Percentiles rank a stretch among this genome's conserved stretches.
Conservation (phyloP, 345 rosid species). For the Dimocarpus longan region DNA sequence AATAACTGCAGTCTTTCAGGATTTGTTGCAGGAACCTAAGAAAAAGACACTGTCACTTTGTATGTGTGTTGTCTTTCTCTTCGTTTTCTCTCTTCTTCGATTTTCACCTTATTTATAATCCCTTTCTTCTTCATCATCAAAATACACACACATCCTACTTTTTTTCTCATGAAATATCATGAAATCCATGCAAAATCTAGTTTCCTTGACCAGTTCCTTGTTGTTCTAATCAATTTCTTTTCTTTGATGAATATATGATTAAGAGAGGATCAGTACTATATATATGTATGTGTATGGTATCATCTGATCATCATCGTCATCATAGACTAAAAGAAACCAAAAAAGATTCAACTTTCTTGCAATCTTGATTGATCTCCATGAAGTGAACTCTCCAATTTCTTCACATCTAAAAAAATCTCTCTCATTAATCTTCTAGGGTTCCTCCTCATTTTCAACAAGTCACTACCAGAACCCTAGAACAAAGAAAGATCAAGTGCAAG, state of each 20-base stretch:
- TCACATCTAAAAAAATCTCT: neutral
- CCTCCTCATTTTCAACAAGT: neutral
- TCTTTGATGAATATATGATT: neutral
- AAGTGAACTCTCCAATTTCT: neutral
- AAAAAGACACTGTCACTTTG: neutral
- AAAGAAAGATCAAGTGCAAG: neutral
- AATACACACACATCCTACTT: neutral
- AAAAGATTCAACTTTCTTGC: too few relatives aligned
- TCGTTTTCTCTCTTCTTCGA: neutral
- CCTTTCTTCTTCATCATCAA: neutral
- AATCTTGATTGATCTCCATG: neutral
- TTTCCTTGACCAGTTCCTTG: neutral
- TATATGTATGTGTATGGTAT: too few relatives aligned
- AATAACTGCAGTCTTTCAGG: slow-evolving; percentile 25
- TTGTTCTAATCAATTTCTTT: neutral
- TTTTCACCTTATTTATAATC: neutral
- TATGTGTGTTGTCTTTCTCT: neutral
- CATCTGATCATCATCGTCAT: neutral
- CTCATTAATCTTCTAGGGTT: slow-evolving; percentile 6
- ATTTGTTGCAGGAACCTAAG: slow-evolving; percentile 11
- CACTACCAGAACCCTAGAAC: slow-evolving; percentile 1
- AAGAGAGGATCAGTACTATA: neutral
- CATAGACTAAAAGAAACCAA: neutral
- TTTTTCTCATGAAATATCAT: slow-evolving; percentile 7
- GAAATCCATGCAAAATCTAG: slow-evolving; percentile 30